Conservation (phyloP, 2,329 filamentous ascomycete genomes). For the Phoma herbarum region DNA sequence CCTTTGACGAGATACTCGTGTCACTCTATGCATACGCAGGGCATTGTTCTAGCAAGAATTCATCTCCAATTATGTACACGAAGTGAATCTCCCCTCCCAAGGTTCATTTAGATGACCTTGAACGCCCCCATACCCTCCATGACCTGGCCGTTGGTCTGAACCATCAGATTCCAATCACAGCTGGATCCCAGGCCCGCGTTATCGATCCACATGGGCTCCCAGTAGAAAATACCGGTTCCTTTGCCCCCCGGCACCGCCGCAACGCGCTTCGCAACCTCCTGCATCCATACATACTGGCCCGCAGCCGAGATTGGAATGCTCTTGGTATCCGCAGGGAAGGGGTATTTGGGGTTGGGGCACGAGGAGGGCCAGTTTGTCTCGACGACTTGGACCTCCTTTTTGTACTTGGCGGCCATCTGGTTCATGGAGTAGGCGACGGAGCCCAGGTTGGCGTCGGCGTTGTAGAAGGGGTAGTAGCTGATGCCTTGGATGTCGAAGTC, state of each 20-base stretch:
- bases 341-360: slow-evolving; percentile 66
- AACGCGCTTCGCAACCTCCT: slow-evolving; percentile 66
- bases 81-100: not conserved
- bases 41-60: too few relatives aligned
- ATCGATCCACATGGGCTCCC: slow-evolving; percentile 76
- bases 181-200: slow-evolving; percentile 72
- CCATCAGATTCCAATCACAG: slow-evolving; percentile 71
- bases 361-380: slow-evolving; percentile 75
- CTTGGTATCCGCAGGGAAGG: slow-evolving; percentile 68
- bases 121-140: slow-evolving; percentile 67
- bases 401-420: slow-evolving; percentile 68
- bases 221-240: slow-evolving; percentile 70
- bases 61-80: slow-evolving; percentile 2
- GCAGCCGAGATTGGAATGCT: slow-evolving; percentile 69
- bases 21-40: too few relatives aligned
- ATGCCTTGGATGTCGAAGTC: slow-evolving; percentile 78
- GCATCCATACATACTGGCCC: slow-evolving; percentile 70
- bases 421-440: slow-evolving; percentile 64
- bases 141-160: slow-evolving; percentile 63
- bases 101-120: slow-evolving; percentile 50
- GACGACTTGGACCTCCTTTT: slow-evolving; percentile 73
- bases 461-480: slow-evolving; percentile 78
- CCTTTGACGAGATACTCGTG: too few relatives aligned
- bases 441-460: slow-evolving; percentile 65
- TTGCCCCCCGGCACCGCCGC: slow-evolving; percentile 62